Evolutionary conservation across 139 green algal genomes (phyloP), one percentile per base, ranked within the genome.

Genomic region (Ettlia oleoabundans): DNA sequence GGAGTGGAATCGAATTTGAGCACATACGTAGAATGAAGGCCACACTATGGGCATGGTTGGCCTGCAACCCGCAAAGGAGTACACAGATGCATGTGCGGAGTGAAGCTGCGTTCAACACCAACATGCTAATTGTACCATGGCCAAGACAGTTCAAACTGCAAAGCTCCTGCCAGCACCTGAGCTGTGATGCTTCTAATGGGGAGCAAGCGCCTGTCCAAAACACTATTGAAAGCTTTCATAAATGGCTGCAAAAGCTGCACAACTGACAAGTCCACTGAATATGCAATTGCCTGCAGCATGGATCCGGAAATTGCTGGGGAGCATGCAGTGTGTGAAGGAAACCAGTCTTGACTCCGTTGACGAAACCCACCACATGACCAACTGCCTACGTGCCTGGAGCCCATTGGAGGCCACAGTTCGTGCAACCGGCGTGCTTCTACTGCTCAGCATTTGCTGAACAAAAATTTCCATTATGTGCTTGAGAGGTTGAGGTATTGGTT

Each of bases 151-250:
- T 40, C 32, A 26, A 73, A 73, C 22, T 58, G 1, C 35, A 71
- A 71, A 3, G n/a, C n/a, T n/a, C n/a, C n/a, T n/a, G n/a, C n/a
- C n/a, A n/a, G 85, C 24, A 90, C 89, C 88, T 94, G 91, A 1
- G 55, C 51, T 13, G 76, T 26, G 35, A 89, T 80, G 67, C 78
- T 84, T 53, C 83, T 85, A 28, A 95, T 73, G 2, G 93, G 93
- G 38, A 94, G 86, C 26, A 96, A 77, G 15, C 88, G 85, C 0
- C 92, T 78, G 28, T 88, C 80, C 35, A 95, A 67, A 18, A 85
- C 24, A 58, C 28, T 72, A 58, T 81, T 71, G 30, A 73, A 71
- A 22, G 61, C 67, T 58, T 62, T 72, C 64, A 90, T 76, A 38
- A 86, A 55, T 0, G 88, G 87, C 33, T 52, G 52, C 52, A 87